Percentiles rank a stretch among this genome's conserved stretches.
These are phyloP conservation scores for Teratosphaeria viscida DNA, from an alignment of 2,329 filamentous ascomycete species.

Conservation along the genomic window DNA sequence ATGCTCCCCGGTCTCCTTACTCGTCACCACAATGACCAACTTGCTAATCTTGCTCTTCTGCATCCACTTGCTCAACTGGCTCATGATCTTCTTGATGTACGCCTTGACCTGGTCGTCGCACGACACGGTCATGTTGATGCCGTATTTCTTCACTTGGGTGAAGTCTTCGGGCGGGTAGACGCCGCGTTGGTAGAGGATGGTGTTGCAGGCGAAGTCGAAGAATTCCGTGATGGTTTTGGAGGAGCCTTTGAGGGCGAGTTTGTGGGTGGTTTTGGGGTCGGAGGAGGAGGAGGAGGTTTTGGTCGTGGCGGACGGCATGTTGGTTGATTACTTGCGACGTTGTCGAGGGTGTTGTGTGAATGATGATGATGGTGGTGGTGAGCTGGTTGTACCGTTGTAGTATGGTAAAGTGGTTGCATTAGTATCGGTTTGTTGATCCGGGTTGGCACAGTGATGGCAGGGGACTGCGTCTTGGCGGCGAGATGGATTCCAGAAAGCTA, in stretches of 20 bases:
- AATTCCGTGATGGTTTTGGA: slow-evolving; percentile 72
- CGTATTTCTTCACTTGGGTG: slow-evolving; percentile 97
- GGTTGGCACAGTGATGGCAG: neutral
- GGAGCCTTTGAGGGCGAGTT: slow-evolving; percentile 75
- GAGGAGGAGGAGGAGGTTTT: slow-evolving; percentile 10
- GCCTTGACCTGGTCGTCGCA: slow-evolving; percentile 96
- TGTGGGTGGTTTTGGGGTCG: slow-evolving; percentile 75
- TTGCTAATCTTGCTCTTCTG: slow-evolving; percentile 92
- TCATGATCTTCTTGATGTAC: slow-evolving; percentile 99
- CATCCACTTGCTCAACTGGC: slow-evolving; percentile 97
- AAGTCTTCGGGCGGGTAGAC: slow-evolving; percentile 94
- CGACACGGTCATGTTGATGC: slow-evolving; percentile 94
- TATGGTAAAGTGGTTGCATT: neutral
- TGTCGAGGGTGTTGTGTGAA: neutral
- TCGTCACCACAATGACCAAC: slow-evolving; percentile 90
- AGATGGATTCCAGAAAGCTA: neutral
- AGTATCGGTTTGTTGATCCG: neutral
- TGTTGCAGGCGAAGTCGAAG: slow-evolving; percentile 98
- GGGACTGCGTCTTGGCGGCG: neutral
- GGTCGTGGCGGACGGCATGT: slow-evolving; percentile 12
- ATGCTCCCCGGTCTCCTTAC: slow-evolving; percentile 93
- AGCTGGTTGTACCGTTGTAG: neutral
- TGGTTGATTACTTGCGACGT: neutral
- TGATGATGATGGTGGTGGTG: neutral
- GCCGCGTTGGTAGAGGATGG: slow-evolving; percentile 83